These are phyloP conservation scores for Pyricularia grisea DNA, from an alignment of 2,329 filamentous ascomycete species.

Conservation along the genomic window DNA sequence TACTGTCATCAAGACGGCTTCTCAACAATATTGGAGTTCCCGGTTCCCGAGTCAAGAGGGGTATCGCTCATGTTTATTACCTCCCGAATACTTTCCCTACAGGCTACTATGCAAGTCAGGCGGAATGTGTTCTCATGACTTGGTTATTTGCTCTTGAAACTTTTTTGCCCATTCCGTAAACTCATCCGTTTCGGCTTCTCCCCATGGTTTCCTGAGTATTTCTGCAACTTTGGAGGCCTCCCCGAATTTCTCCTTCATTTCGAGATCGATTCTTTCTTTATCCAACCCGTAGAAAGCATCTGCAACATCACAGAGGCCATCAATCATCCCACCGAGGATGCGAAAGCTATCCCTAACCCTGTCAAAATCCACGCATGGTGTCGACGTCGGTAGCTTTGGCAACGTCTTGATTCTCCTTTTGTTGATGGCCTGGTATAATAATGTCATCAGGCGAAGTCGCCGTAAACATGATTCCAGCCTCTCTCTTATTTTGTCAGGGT, in stretches of 20 bases:
- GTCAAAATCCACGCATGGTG: slow-evolving; percentile 20
- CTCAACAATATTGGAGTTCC: neutral
- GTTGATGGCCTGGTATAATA: slow-evolving; percentile 59
- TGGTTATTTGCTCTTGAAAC: slow-evolving; percentile 23
- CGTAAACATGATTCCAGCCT: slow-evolving; percentile 55
- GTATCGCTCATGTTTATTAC: neutral
- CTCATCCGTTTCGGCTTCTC: slow-evolving; percentile 54
- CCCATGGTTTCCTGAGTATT: slow-evolving; percentile 50
- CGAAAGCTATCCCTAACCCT: slow-evolving; percentile 47
- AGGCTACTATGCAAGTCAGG: neutral
- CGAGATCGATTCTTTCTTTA: slow-evolving; percentile 44
- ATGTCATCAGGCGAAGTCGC: slow-evolving; percentile 54
- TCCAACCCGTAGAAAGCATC: slow-evolving; percentile 64
- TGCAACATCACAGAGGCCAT: slow-evolving; percentile 62
- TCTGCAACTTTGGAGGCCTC: slow-evolving; percentile 48
- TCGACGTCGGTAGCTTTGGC: slow-evolving; percentile 27
- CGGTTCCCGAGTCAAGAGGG: neutral
- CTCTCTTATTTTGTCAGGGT: slow-evolving; percentile 55
- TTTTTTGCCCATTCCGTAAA: slow-evolving; percentile 68
- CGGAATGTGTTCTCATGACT: neutral
- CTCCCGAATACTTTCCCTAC: neutral
- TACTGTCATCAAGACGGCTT: neutral
- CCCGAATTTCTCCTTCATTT: slow-evolving; percentile 49
- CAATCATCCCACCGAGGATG: slow-evolving; percentile 50
- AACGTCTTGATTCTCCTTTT: slow-evolving; percentile 61